A percentile compares a stretch with the other conserved stretches of the same genome.
These are phyloP conservation scores for Sporobolomyces phaffii DNA, from an alignment of 768 basidiomycete genomes.

Conservation along the genomic window DNA sequence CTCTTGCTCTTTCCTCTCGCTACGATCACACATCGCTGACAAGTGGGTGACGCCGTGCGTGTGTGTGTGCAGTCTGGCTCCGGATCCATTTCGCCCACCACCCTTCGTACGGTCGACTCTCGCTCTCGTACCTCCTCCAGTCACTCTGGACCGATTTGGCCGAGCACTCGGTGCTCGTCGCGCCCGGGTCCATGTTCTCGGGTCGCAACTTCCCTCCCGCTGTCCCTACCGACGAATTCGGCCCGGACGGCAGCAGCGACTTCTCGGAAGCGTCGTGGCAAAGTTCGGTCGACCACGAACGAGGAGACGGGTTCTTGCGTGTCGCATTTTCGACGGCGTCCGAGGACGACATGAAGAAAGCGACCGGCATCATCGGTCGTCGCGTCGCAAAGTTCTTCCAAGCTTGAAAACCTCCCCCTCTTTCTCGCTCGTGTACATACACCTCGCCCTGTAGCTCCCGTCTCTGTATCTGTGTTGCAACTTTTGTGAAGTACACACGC, in stretches of 20 bases:
- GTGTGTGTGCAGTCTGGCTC: slow-evolving; percentile 52
- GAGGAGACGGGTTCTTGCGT: slow-evolving; percentile 29
- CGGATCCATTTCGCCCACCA: slow-evolving; percentile 60
- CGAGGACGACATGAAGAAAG: slow-evolving; percentile 11
- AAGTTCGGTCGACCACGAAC: background rate
- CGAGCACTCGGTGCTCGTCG: slow-evolving; percentile 60
- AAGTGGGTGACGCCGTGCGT: too few species aligned
- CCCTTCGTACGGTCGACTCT: slow-evolving; percentile 49
- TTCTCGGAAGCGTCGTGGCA: background rate
- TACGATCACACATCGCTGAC: background rate
- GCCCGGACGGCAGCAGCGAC: too few species aligned
- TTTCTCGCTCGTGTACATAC: too few species aligned
- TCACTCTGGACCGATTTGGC: slow-evolving; percentile 60
- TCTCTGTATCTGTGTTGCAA: background rate
- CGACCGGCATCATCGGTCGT: slow-evolving; percentile 6
- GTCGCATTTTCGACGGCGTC: slow-evolving; percentile 28
- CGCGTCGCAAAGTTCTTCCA: slow-evolving; percentile 20
- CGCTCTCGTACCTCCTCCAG: slow-evolving; percentile 50
- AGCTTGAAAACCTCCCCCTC: too few species aligned
- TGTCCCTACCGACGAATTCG: slow-evolving; percentile 33
- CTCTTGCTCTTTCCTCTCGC: background rate
- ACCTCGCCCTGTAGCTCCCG: background rate
- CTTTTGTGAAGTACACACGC: slow-evolving; percentile 18
- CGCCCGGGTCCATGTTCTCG: slow-evolving; percentile 55
- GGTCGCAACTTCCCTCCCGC: slow-evolving; percentile 23